These are phyloP conservation scores for Pichiaceae sp. DNA, from an alignment of 1,139 yeast genomes.

Conservation along the genomic window DNA sequence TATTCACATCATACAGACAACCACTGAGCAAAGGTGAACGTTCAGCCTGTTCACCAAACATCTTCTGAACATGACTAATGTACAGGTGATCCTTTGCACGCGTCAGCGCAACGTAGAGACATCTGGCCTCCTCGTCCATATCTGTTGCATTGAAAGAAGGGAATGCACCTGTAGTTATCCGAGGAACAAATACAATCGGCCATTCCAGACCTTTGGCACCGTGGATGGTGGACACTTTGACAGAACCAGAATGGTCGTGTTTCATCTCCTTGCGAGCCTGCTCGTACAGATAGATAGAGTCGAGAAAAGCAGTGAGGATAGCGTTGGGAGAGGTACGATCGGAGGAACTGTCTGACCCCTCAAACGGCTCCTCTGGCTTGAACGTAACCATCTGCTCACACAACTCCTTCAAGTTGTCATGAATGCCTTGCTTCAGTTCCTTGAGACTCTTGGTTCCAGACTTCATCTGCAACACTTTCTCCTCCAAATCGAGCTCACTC, in stretches of 20 bases:
- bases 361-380: constrained; percentile 11
- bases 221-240: constrained; percentile 60
- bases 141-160: constrained; percentile 20
- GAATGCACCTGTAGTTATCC: constrained; percentile 44
- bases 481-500: constrained; percentile 8
- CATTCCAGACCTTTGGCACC: constrained; percentile 92
- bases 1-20: no score
- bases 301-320: constrained; percentile 44
- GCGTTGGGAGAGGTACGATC: constrained; percentile 14
- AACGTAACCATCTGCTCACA: constrained; percentile 18
- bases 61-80: constrained; percentile 15
- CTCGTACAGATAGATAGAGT: constrained; percentile 52
- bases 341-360: no score
- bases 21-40: no score
- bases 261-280: constrained; percentile 7
- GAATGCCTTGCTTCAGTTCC: constrained; percentile 16
- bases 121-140: constrained; percentile 66
- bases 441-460: constrained; percentile 15
- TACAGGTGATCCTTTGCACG: constrained; percentile 48
- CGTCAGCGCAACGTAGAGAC: constrained; percentile 83
- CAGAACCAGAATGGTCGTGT: constrained; percentile 16
- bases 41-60: no score
- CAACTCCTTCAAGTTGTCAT: constrained; percentile 20
- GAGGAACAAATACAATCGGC: constrained; percentile 84
- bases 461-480: constrained; percentile 11